Evolutionary conservation across 2,329 filamentous ascomycete genomes (phyloP), one percentile per base, ranked within the genome.

Genomic region (Fusarium musae): DNA sequence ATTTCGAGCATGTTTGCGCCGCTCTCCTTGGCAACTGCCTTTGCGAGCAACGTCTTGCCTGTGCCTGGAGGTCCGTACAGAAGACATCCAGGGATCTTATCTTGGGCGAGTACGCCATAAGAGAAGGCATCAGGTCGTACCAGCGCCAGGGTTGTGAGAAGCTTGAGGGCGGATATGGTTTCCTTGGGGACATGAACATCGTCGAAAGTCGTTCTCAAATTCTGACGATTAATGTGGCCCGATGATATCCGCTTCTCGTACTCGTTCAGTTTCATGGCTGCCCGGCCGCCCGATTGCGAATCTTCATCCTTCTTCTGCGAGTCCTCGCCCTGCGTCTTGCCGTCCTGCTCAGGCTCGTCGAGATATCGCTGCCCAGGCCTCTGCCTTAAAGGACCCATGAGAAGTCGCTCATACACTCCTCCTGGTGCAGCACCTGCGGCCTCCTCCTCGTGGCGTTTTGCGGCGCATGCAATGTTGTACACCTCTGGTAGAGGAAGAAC

Each of bases 71-170:
- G 95, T 0, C 95, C 95, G 77, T 97, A 97, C 0, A 97, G 86
- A 2, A 97, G 88, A 53, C 96, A 91, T 19, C 96, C 96, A 0
- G 95, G 93, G 54, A 99, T 97, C 76, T 94, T 93, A 79, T 98
- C 95, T 2, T 91, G 94, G 4, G 95, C 93, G 17, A 99, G 88
- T 8, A 99, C 94, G 82, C 96, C 96, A 76, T 99, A 99, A 16
- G 91, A 92, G 83, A 98, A 99, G n/a, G 95, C 96, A 70, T 98
- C 95, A 0, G 96, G 96, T 0, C 96, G 91, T 57, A 94, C 87
- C 9, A 99, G 87, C 1, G 95, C 96, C 23, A 99, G 86, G 2
- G 93, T 94, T 0, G 96, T 99, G 57, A 98, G 87, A 9, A 94
- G 94, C 80, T 96, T 95, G 61, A 99, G 87, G 2, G 95, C 93